A percentile compares a stretch with the other conserved stretches of the same genome.
Conservation (phyloP, 768 basidiomycete species). For the Solioccasus polychromus region DNA sequence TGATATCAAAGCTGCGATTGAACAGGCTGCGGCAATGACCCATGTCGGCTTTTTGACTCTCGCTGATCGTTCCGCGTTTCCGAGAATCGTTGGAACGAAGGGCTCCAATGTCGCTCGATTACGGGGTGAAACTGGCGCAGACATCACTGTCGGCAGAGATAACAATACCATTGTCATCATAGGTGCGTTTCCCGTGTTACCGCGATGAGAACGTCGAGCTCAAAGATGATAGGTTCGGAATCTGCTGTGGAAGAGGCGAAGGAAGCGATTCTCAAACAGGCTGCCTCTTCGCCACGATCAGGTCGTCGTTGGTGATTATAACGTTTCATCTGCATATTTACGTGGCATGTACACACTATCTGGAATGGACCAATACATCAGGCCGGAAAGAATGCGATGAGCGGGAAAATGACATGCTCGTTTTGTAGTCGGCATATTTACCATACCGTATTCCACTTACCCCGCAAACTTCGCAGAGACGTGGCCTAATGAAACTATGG, state of each 20-base stretch:
- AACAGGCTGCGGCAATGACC: conserved; percentile 66
- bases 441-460: too few relatives aligned
- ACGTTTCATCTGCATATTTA: conserved; percentile 20
- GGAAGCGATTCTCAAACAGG: conserved; percentile 69
- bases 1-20: conserved; percentile 64
- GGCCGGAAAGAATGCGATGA: neutral
- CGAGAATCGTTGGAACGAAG: conserved; percentile 89
- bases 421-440: too few relatives aligned
- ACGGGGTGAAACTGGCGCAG: conserved; percentile 84
- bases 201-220: conserved; percentile 3
- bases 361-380: conserved; percentile 20
- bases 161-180: conserved; percentile 84
- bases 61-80: conserved; percentile 80
- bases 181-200: conserved; percentile 43
- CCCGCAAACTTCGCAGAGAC: neutral
- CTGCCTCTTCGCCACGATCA: conserved; percentile 29
- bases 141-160: conserved; percentile 88
- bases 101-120: conserved; percentile 88
- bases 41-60: conserved; percentile 86
- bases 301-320: conserved; percentile 18
- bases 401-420: too few relatives aligned
- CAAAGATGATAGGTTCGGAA: conserved; percentile 54
- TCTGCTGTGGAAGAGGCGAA: conserved; percentile 68
- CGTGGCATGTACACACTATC: conserved; percentile 28
- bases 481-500: too few relatives aligned